Evolutionary conservation across 2,329 filamentous ascomycete genomes (phyloP).

Genomic region (Knoxdaviesia capensis): DNA sequence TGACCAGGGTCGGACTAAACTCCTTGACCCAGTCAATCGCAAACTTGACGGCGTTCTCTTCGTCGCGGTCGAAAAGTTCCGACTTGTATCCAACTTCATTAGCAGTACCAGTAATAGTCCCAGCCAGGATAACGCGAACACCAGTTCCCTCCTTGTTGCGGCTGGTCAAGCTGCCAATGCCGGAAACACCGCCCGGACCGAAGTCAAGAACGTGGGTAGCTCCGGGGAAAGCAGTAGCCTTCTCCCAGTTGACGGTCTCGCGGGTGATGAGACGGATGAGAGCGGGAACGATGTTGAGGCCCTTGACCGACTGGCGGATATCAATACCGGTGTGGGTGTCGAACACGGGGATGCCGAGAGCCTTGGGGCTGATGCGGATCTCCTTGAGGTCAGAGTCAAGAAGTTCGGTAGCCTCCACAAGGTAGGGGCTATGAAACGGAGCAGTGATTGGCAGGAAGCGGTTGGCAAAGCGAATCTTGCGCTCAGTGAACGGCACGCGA

Average conservation of each 20-base stretch:
- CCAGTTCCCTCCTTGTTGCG: slow-evolving; percentile 98
- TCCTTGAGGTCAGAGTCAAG: slow-evolving; percentile 79
- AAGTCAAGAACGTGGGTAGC: slow-evolving; percentile 95
- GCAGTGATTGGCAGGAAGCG: slow-evolving; percentile 94
- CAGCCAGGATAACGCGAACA: slow-evolving; percentile 87
- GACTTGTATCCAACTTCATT: slow-evolving; percentile 92
- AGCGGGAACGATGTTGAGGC: slow-evolving; percentile 59
- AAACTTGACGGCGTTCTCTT: slow-evolving; percentile 84
- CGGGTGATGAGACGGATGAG: slow-evolving; percentile 86
- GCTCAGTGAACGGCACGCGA: slow-evolving; percentile 80
- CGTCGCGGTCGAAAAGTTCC: slow-evolving; percentile 90
- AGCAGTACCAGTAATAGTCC: slow-evolving; percentile 78
- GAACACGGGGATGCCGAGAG: slow-evolving; percentile 68
- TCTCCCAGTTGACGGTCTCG: slow-evolving; percentile 90
- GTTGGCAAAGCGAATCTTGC: slow-evolving; percentile 91
- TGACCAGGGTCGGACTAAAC: slow-evolving; percentile 79
- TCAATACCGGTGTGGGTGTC: slow-evolving; percentile 82
- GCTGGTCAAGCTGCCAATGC: slow-evolving; percentile 87
- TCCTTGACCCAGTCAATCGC: slow-evolving; percentile 97
- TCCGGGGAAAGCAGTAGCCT: slow-evolving; percentile 71
- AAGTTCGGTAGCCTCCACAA: slow-evolving; percentile 59
- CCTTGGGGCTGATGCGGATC: slow-evolving; percentile 51
- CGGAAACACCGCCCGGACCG: slow-evolving; percentile 89
- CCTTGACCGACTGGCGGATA: slow-evolving; percentile 45
- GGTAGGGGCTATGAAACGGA: slow-evolving; percentile 94